Percentiles rank a stretch among this genome's conserved stretches.
Evolutionary conservation across 2,329 filamentous ascomycete genomes (phyloP).

Genomic region (Aspergillus neoniger): DNA sequence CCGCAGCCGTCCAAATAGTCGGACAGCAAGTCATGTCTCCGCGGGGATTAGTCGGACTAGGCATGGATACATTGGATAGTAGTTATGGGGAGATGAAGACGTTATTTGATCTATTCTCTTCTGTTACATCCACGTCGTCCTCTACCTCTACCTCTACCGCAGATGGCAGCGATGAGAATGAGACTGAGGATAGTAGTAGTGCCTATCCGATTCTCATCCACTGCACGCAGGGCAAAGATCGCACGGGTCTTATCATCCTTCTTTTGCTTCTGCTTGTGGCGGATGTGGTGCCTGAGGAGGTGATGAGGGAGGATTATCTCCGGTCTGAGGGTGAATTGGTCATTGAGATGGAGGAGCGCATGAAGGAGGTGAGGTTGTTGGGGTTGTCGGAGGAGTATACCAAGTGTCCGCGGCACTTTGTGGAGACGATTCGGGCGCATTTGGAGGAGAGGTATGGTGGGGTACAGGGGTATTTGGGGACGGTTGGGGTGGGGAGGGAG

Average conservation of each 20-base stretch:
- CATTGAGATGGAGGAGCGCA: slow-evolving; percentile 62
- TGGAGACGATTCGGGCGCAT: slow-evolving; percentile 59
- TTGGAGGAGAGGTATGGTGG: slow-evolving; percentile 66
- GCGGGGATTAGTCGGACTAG: slow-evolving; percentile 71
- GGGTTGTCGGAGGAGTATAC: slow-evolving; percentile 75
- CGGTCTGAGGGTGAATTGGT: slow-evolving; percentile 64
- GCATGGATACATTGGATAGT: slow-evolving; percentile 67
- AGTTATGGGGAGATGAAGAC: slow-evolving; percentile 66
- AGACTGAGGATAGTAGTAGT: too few species aligned
- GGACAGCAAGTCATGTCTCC: slow-evolving; percentile 70
- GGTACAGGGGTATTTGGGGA: slow-evolving; percentile 64
- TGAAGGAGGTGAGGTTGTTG: slow-evolving; percentile 69
- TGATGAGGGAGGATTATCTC: slow-evolving; percentile 71
- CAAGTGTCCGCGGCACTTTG: slow-evolving; percentile 65
- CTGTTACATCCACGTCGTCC: too few species aligned
- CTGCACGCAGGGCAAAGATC: slow-evolving; percentile 88
- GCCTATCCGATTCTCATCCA: slow-evolving; percentile 70
- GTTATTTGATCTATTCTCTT: slow-evolving; percentile 66
- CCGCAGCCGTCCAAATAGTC: slow-evolving; percentile 69
- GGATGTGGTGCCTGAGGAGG: slow-evolving; percentile 53
- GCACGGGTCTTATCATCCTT: slow-evolving; percentile 71
- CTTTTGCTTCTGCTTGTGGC: slow-evolving; percentile 66
- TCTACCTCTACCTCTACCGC: too few species aligned
- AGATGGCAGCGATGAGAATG: too few species aligned
- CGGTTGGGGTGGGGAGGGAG: slow-evolving; percentile 58